Evolutionary conservation across 257 asterid species (phyloP), one percentile per base, ranked within the genome.

Genomic region (Solanum gandarillasii): DNA sequence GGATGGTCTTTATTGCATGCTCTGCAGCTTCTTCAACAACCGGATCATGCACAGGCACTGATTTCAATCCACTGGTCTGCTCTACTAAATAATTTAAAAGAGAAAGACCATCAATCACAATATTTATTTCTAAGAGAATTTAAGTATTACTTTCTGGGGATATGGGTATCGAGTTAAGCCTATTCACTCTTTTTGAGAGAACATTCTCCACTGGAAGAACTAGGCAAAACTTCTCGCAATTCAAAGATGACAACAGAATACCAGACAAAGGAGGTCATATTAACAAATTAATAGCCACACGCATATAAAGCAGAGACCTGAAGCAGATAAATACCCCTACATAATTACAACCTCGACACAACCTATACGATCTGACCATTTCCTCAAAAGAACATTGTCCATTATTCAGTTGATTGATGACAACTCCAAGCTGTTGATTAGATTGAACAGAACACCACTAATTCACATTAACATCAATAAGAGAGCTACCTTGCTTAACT

Each of bases 11-110:
- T 31, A 96, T 89, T 79, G 98, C 99, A 88, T 95, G 98, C 68
- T 93, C 70, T 58, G 99, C 99, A 39, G 98, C 99, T 90, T 95
- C 99, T 87, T 92, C 92, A 74, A 96, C 95, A 83, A 92, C 90
- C 27, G 98, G 98, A 91, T 96, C 99, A 58, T 94, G 92, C 76
- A 91, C 98, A 9, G 98, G 93, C 72, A 96, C 98, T 82, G 98
- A 92, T 72, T 31, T 90, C 98, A 95, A 93, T 36, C 98, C 99
- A 14, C 90, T 46, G 41, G 87, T 92, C 75, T 67, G 89, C 38
- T 87, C 94, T 71, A 88, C 98, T 95, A 91, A 20, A 81, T 18
- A 16, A 83, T 27, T 72, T 7, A 58, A 14, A 13, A 25, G 35
- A n/a, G 52, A 32, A 12, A 34, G 8, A 13, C 35, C 5, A 29